Evolutionary conservation across 306 rosid species (phyloP).

Genomic region (Acacia acuminata): DNA sequence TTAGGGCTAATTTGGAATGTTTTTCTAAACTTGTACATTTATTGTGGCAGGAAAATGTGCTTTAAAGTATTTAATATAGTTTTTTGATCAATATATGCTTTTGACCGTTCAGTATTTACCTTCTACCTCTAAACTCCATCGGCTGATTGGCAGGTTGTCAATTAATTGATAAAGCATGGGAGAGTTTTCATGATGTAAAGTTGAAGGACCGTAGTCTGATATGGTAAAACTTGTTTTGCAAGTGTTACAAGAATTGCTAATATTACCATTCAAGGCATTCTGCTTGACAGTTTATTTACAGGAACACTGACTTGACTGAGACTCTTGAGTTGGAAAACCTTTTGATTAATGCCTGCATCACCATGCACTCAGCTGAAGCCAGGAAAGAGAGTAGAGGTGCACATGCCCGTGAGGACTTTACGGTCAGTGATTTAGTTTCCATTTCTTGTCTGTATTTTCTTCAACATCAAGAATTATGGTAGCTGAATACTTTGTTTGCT

Average conservation of each 20-base stretch:
- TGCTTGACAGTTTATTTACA: conserved; percentile 30
- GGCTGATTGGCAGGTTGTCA: conserved; percentile 54
- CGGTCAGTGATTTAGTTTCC: conserved; percentile 41
- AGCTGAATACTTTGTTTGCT: conserved; percentile 34
- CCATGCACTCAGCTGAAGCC: conserved; percentile 96
- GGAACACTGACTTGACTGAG: conserved; percentile 90
- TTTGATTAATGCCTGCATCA: conserved; percentile 82
- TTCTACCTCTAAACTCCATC: conserved; percentile 11
- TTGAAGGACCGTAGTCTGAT: conserved; percentile 71
- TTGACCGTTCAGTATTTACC: neutral
- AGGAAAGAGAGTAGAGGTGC: conserved; percentile 98
- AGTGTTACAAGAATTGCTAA: neutral
- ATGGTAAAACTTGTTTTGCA: conserved; percentile 49
- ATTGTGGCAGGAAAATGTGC: neutral
- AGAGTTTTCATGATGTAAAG: conserved; percentile 74
- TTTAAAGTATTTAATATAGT: neutral
- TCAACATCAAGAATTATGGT: neutral
- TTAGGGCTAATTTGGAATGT: neutral
- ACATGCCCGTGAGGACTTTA: conserved; percentile 90
- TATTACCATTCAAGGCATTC: neutral
- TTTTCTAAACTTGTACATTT: neutral
- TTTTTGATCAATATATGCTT: neutral
- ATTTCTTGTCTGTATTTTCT: neutral
- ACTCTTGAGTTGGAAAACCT: conserved; percentile 90
- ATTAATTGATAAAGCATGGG: conserved; percentile 74